These are phyloP conservation scores for Globisporangium alternatum DNA, from an alignment of 352 stramenopile genomes.

Conservation along the genomic window DNA sequence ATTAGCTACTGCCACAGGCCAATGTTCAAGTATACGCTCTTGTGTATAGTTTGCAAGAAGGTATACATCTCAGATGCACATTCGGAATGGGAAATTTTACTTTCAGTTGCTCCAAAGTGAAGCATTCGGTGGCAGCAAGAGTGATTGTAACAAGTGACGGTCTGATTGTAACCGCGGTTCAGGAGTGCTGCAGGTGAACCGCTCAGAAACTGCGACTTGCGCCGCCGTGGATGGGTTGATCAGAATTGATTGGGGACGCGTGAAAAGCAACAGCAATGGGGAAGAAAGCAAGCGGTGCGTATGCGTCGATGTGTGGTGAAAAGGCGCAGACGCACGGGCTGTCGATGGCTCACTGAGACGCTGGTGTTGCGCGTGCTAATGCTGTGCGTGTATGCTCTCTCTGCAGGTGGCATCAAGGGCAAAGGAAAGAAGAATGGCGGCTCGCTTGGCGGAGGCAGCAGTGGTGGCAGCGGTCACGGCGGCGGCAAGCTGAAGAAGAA, in stretches of 20 bases:
- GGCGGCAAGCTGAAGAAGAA: slow-evolving; percentile 58
- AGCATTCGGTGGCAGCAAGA: slow-evolving; percentile 4
- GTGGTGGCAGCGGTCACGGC: background rate
- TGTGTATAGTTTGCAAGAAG: no score
- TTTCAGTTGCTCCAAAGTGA: background rate
- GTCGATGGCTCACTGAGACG: background rate
- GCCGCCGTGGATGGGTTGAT: slow-evolving; percentile 3
- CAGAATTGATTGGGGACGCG: slow-evolving; percentile 15
- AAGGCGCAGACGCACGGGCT: no score
- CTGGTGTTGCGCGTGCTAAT: background rate
- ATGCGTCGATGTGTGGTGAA: background rate
- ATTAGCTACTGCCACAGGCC: slow-evolving; percentile 13
- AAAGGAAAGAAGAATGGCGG: slow-evolving; percentile 22
- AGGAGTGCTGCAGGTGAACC: background rate
- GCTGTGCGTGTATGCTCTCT: background rate
- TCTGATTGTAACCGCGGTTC: slow-evolving; percentile 1
- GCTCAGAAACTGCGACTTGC: background rate
- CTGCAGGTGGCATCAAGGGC: slow-evolving; percentile 17
- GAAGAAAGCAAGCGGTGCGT: slow-evolving; percentile 40
- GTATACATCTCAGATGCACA: background rate
- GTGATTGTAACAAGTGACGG: slow-evolving; percentile 1
- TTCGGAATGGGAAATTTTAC: background rate
- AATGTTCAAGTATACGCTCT: background rate
- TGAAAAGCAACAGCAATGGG: slow-evolving; percentile 24
- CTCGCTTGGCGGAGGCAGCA: background rate